Base-by-base conservation (phyloP, 176 grass and related monocot species). In the Triticum aestivum region DNA sequence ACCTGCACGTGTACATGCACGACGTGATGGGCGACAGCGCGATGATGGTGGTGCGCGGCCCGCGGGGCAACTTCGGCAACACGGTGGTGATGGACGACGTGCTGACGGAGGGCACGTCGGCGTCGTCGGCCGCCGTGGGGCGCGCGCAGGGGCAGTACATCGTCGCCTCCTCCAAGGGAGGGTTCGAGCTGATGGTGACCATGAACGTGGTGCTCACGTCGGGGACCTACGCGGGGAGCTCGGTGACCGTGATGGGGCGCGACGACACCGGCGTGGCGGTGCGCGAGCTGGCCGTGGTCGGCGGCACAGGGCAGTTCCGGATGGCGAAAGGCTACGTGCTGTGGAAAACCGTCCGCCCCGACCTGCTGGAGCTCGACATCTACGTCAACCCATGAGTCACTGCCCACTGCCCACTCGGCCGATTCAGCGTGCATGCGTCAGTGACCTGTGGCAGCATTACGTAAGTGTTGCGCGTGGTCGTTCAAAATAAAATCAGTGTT, bases 261-360 rank as follows among this genome's bases (percentile, higher is more conserved):
- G 91, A 92, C 75, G 88, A 86, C 71, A 30, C 61, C 14, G 11
- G 29, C 65, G 44, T 9, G 54, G 11, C 78, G n/a, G 82, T 83
- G 73, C 51, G 88, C 18, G 92, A 93, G 92, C 88, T 90, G 1
- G 20, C 88, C 0, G 86, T 93, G 35, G 88, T 93, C 30, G 92
- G 88, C 38, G 92, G 92, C 61, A 91, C 82, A 20, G 92, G 92
- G 37, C 27, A 69, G 62, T 93, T 93, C 79, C 65, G 92, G 51
- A 82, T 85, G 79, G 92, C 92, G 21, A 27, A 51, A 3, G 92
- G 88, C 2, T 93, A 93, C 80, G 88, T 85, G 52, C 74, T 93
- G 11, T 78, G 86, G 86, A 88, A 90, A 86, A 88, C 88, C 4
- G 8, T 87, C 12, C 69, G 58, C 5, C 54, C 73, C 1, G 88